Base-by-base conservation (phyloP, 2,329 filamentous ascomycete genomes). In the Trichoderma hamatum region DNA sequence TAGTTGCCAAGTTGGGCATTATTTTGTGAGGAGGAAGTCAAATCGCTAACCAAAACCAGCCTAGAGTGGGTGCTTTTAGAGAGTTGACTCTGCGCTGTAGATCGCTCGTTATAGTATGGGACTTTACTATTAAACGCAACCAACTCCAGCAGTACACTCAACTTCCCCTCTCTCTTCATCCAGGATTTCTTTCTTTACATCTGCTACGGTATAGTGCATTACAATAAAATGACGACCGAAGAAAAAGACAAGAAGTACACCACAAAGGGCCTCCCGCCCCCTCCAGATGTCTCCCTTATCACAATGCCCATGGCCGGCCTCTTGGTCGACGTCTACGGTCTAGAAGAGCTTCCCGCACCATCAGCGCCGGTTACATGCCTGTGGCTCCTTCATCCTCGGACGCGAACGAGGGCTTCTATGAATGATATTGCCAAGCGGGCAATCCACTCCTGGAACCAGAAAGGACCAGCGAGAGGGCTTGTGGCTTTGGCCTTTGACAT, bases 401-500 rank as follows among this genome's bases (percentile, higher is more conserved):
- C 91, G 0, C 85, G 90, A 66, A 88, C 84, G 0, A 89, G 92
- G 76, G 87, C 88, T 67, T 86, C 86, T 71, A 97, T 98, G 94
- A 83, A 84, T 1, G 88, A 88, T 32, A 86, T 96, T 66, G 94
- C 93, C 3, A 82, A 85, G n/a, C 85, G 87, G 6, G 84, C 88
- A 14, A 84, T 97, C 61, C 80, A 82, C n/a, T 86, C 88, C 10
- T 96, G 90, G 88, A 89, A 92, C 74, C 75, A 79, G 76, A 72
- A 43, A 7, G 39, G 78, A 76, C 59, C 63, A 21, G 28, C 51
- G 14, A 76, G 79, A 81, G 92, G 91, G 0, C 80, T 98, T 51
- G 89, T 98, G 61, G 94, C 92, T 2, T 87, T 94, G 14, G 88
- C 91, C 2, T 97, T 97, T 79, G 96, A 98, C 80, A 94, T 97